A percentile compares a stretch with the other conserved stretches of the same genome.
Conservation (phyloP, 331 rosid genomes). For the Dryas integrifolia region DNA sequence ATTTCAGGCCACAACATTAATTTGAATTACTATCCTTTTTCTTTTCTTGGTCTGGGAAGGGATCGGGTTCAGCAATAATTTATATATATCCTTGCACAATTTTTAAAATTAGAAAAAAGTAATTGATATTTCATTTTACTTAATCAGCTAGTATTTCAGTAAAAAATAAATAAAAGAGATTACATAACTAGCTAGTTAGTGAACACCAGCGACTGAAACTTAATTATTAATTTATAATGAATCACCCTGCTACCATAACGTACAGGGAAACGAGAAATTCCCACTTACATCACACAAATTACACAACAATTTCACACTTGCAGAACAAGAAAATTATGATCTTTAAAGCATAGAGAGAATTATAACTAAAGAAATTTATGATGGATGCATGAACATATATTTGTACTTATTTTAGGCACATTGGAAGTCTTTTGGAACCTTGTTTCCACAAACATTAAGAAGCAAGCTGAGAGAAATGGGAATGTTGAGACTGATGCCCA, state of each 20-base stretch:
- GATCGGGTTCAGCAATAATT: too few species aligned
- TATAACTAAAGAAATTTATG: neutral
- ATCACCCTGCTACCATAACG: conserved; percentile 18
- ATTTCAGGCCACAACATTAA: too few species aligned
- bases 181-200: neutral
- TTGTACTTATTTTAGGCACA: conserved; percentile 41
- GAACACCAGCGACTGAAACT: neutral
- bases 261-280: conserved; percentile 21
- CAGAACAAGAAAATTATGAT: neutral
- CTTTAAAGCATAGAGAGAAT: neutral
- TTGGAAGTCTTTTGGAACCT: conserved; percentile 50
- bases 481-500: conserved; percentile 71
- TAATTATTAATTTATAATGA: neutral
- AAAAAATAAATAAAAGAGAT: neutral
- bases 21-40: too few species aligned
- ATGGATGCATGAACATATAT: too few species aligned
- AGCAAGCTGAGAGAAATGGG: conserved; percentile 65
- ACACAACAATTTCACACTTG: neutral
- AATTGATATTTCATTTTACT: too few species aligned
- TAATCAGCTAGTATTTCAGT: too few species aligned
- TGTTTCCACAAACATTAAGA: conserved; percentile 61
- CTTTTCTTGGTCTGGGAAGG: too few species aligned
- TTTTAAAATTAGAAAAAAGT: too few species aligned
- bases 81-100: too few species aligned
- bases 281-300: conserved; percentile 6